These are phyloP conservation scores for Diplotaxis tenuifolia DNA, from an alignment of 345 rosid genomes.

Conservation along the genomic window DNA sequence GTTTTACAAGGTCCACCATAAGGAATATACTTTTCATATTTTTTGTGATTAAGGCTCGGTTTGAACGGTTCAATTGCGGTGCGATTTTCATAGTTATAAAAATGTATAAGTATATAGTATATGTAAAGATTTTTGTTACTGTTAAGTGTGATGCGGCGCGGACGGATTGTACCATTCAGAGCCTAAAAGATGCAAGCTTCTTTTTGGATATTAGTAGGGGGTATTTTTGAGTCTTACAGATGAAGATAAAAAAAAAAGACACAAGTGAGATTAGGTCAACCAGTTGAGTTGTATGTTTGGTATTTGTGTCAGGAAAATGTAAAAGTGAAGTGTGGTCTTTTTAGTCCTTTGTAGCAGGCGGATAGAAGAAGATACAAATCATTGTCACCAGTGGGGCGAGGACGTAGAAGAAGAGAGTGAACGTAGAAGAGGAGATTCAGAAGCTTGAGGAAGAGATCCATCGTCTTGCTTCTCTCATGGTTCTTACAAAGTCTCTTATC, in stretches of 20 bases:
- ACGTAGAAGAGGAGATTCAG: constrained; percentile 84
- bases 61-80: too few species aligned
- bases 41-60: too few species aligned
- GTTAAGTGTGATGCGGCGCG: too few species aligned
- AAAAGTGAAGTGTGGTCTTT: neutral
- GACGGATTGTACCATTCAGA: too few species aligned
- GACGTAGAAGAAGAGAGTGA: constrained; percentile 44
- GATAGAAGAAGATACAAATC: too few species aligned
- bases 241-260: neutral
- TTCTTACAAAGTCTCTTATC: constrained; percentile 74
- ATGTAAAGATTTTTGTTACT: too few species aligned
- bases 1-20: neutral
- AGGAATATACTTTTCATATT: neutral
- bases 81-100: too few species aligned
- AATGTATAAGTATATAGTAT: too few species aligned
- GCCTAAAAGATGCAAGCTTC: neutral
- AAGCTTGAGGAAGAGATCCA: constrained; percentile 82
- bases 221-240: neutral
- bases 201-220: neutral
- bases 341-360: too few species aligned
- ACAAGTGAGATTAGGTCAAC: neutral
- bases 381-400: too few species aligned
- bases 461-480: constrained; percentile 78
- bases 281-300: neutral
- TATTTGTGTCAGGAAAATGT: neutral